Evolutionary conservation across 2,329 filamentous ascomycete genomes (phyloP).

Genomic region (Gaeumannomyces tritici): DNA sequence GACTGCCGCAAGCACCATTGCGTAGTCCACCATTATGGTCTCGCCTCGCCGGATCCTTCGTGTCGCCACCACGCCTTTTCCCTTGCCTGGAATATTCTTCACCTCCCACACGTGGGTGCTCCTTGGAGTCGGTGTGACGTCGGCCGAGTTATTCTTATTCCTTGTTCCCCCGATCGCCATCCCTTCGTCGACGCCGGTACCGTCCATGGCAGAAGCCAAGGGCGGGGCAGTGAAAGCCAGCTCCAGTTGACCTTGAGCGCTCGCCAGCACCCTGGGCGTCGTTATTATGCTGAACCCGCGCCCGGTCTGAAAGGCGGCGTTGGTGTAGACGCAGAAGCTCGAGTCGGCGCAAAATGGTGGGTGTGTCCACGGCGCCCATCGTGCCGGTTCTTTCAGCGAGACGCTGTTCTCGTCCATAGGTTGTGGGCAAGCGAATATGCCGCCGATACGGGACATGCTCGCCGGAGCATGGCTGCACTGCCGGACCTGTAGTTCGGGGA

Average conservation of each 20-base stretch:
- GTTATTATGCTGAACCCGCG: slow-evolving; percentile 13
- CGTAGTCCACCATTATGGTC: slow-evolving; percentile 20
- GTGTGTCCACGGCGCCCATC: slow-evolving; percentile 17
- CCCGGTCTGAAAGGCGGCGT: slow-evolving; percentile 8
- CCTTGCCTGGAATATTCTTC: slow-evolving; percentile 18
- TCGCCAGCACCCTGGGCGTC: slow-evolving; percentile 22
- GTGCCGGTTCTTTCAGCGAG: background rate
- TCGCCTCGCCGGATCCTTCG: slow-evolving; percentile 16
- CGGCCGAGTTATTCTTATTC: background rate
- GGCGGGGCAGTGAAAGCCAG: slow-evolving; percentile 8
- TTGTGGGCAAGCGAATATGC: background rate
- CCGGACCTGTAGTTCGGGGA: background rate
- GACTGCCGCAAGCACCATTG: slow-evolving; percentile 17
- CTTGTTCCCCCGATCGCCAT: background rate
- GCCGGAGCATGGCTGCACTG: background rate
- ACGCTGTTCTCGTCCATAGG: background rate
- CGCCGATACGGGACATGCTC: background rate
- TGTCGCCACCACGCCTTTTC: slow-evolving; percentile 20
- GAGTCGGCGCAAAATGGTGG: slow-evolving; percentile 13
- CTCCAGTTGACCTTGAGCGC: slow-evolving; percentile 14
- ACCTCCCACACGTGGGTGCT: slow-evolving; percentile 15
- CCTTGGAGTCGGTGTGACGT: background rate
- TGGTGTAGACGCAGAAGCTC: slow-evolving; percentile 16
- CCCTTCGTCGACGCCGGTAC: background rate
- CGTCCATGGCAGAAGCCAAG: slow-evolving; percentile 4